These are phyloP conservation scores for Sanguinoderma infundibulare DNA, from an alignment of 1,284 basidiomycete genomes.

Conservation along the genomic window DNA sequence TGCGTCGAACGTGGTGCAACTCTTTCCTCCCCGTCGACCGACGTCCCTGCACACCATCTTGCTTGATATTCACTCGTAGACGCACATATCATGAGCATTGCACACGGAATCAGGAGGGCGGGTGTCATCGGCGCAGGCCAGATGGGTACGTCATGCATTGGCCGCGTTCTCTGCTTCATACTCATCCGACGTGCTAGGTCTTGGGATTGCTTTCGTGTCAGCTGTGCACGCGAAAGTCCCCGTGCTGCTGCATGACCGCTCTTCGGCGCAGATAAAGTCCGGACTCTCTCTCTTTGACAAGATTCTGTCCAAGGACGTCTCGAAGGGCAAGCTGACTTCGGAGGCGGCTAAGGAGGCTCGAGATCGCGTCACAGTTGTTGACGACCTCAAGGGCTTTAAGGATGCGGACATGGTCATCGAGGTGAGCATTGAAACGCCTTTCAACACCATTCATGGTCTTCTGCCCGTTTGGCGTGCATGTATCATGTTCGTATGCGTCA, in stretches of 20 bases:
- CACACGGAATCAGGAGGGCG: slow-evolving; percentile 70
- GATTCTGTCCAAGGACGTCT: slow-evolving; percentile 87
- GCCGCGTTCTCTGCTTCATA: neutral
- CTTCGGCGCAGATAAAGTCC: slow-evolving; percentile 63
- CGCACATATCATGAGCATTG: slow-evolving; percentile 56
- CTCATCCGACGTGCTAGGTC: slow-evolving; percentile 40
- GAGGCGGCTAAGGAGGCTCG: slow-evolving; percentile 79
- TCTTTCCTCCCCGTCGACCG: no score
- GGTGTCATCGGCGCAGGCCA: slow-evolving; percentile 85
- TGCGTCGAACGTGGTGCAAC: no score
- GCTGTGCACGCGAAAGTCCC: slow-evolving; percentile 80
- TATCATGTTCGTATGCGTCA: no score
- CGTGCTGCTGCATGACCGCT: slow-evolving; percentile 73
- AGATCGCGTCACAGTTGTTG: slow-evolving; percentile 63
- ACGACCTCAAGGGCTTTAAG: slow-evolving; percentile 52
- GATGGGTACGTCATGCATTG: slow-evolving; percentile 56
- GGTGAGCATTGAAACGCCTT: slow-evolving; percentile 45
- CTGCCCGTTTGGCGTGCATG: neutral
- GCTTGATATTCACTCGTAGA: no score
- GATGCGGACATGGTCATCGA: slow-evolving; percentile 93
- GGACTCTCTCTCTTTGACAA: slow-evolving; percentile 79
- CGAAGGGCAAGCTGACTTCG: slow-evolving; percentile 79
- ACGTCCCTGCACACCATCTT: no score
- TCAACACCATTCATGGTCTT: neutral
- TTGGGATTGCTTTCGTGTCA: slow-evolving; percentile 87